Percentiles rank a stretch among this genome's conserved stretches.
These are phyloP conservation scores for Sphagnum fallax DNA, from an alignment of 228 moss, liverwort and hornwort species.

Conservation along the genomic window DNA sequence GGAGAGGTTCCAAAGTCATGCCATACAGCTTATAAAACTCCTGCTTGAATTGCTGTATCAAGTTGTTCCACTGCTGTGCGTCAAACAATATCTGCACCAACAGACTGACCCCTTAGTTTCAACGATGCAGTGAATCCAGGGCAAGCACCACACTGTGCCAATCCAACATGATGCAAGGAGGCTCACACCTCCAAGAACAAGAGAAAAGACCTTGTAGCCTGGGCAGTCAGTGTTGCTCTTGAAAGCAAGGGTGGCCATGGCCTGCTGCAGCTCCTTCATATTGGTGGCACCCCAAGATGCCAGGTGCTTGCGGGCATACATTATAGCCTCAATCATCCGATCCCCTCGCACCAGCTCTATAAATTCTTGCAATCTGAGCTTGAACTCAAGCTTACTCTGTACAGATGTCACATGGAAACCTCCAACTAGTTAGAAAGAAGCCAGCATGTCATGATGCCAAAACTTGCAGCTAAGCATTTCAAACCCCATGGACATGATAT, in stretches of 20 bases:
- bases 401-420: not conserved
- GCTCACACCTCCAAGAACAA: too few species aligned
- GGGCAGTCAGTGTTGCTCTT: conserved; percentile 99
- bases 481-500: too few species aligned
- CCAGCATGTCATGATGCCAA: too few species aligned
- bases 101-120: conserved; percentile 1
- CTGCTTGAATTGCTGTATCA: conserved; percentile 91
- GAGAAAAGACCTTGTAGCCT: conserved; percentile 73
- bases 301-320: conserved; percentile 94
- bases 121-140: too few species aligned
- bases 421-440: not conserved
- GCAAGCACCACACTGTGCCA: too few species aligned
- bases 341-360: conserved; percentile 95
- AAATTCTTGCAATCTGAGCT: conserved; percentile 95
- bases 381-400: conserved; percentile 99
- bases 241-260: conserved; percentile 99
- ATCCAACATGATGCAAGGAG: too few species aligned
- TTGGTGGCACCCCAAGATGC: conserved; percentile 93
- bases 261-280: conserved; percentile 99
- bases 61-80: conserved; percentile 92
- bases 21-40: conserved; percentile 98
- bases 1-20: conserved; percentile 93
- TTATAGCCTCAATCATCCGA: conserved; percentile 98
- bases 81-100: conserved; percentile 87
- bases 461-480: too few species aligned